Base-by-base conservation (phyloP, 352 stramenopile species). In the Plasmopara halstedii region DNA sequence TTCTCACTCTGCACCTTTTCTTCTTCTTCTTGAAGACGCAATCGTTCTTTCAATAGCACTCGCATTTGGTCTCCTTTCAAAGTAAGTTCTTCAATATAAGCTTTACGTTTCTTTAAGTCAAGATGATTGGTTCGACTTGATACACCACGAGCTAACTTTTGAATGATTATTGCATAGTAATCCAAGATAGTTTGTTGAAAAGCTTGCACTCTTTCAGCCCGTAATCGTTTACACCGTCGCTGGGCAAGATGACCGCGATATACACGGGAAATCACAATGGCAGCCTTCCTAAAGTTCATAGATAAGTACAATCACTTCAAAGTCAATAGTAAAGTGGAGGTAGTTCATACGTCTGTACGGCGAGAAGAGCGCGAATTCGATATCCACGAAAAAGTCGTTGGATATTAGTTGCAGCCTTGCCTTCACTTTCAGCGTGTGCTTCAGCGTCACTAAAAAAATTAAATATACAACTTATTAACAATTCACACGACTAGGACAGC, bases 311-410 rank as follows among this genome's bases (percentile, higher is more conserved):
- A n/a, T n/a, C n/a, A n/a, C n/a, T n/a, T n/a, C n/a, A n/a, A n/a
- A n/a, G n/a, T n/a, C n/a, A n/a, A n/a, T n/a, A n/a, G n/a, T n/a
- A n/a, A n/a, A n/a, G n/a, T n/a, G n/a, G n/a, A n/a, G n/a, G n/a
- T n/a, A n/a, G 35, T 3, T 48, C 54, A 42, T 47, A 73, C 63
- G 56, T 69, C 38, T 78, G 56, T 15, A 31, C 33, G 3, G 60
- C 63, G 32, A 80, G 59, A 8, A 34, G 47, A 23, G 67, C 57
- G n/a, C 69, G 73, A 3, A 84, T 67, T 43, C 58, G 52, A 25
- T 85, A 69, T 2, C 73, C 76, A 32, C 69, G 57, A 27, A 82
- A 85, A 13, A 85, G 42, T 10, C 76, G 57, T 54, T 88, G 76
- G 45, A 88, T 84, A 46, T 75, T 42, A 19, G 73, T 67, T 1